Conservation (phyloP, 495 filamentous ascomycete genomes). For the Schizothecium vesticola region DNA sequence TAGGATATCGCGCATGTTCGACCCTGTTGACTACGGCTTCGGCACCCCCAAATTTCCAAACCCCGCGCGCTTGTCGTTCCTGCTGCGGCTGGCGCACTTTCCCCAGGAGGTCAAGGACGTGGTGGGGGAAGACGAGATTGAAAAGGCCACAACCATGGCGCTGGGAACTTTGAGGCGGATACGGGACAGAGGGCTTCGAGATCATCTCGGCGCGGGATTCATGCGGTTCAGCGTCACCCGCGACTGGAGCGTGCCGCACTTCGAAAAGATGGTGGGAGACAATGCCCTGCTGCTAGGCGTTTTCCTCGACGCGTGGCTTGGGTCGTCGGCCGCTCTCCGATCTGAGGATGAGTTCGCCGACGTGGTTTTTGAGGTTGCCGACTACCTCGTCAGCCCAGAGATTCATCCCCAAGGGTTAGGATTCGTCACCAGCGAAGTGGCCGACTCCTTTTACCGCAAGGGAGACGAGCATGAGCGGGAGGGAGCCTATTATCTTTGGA, state of each 20-base stretch:
- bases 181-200: constrained; percentile 79
- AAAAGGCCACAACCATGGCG: constrained; percentile 73
- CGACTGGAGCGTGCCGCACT: constrained; percentile 91
- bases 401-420: constrained; percentile 65
- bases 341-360: constrained; percentile 60
- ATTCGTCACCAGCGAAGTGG: constrained; percentile 87
- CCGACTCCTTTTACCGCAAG: constrained; percentile 72
- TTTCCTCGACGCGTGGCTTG: constrained; percentile 87
- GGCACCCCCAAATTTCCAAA: constrained; percentile 86
- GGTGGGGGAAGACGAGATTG: constrained; percentile 75
- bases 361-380: constrained; percentile 74
- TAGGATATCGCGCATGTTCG: constrained; percentile 73
- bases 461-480: constrained; percentile 83
- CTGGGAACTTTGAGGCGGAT: constrained; percentile 75
- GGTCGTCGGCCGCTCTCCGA: constrained; percentile 16
- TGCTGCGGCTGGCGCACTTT: constrained; percentile 70
- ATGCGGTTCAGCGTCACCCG: constrained; percentile 83
- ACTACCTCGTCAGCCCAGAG: constrained; percentile 69
- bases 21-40: constrained; percentile 75
- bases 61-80: constrained; percentile 74
- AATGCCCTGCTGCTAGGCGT: constrained; percentile 82
- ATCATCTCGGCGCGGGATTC: constrained; percentile 88
- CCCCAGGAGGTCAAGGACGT: constrained; percentile 71
- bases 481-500: constrained; percentile 96
- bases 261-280: constrained; percentile 98